phyloP scores from a whole-genome alignment of 495 filamentous ascomycete species.

The Amniculicola lignicola region DNA sequence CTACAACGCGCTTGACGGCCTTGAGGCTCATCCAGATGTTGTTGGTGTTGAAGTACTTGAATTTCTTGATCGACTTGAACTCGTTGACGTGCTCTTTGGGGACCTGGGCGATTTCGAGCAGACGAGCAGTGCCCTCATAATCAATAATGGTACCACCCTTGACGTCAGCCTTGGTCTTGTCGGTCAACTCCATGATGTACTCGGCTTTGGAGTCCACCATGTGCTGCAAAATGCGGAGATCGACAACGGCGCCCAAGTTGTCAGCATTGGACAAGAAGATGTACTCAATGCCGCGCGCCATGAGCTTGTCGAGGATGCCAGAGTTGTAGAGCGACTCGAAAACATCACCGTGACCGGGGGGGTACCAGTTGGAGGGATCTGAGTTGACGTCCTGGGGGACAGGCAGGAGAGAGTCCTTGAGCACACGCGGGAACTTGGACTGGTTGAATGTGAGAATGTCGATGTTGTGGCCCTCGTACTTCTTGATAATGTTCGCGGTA shows the following conservation, averaged over 20 bases:
- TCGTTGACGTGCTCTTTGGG: slow-evolving; percentile 99
- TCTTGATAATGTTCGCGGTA: slow-evolving; percentile 99
- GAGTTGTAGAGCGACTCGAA: slow-evolving; percentile 99
- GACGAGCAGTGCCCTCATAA: slow-evolving; percentile 91
- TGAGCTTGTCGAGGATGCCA: slow-evolving; percentile 92
- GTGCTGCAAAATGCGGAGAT: slow-evolving; percentile 96
- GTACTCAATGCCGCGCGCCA: slow-evolving; percentile 91
- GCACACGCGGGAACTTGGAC: slow-evolving; percentile 93
- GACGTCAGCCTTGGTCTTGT: slow-evolving; percentile 99
- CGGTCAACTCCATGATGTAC: slow-evolving; percentile 99
- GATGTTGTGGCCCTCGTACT: slow-evolving; percentile 99
- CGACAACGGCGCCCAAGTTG: slow-evolving; percentile 96
- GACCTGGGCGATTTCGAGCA: slow-evolving; percentile 99
- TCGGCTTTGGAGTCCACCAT: slow-evolving; percentile 94
- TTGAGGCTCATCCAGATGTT: slow-evolving; percentile 99
- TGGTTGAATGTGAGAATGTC: slow-evolving; percentile 99
- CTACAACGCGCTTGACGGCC: slow-evolving; percentile 97
- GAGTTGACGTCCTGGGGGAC: slow-evolving; percentile 89
- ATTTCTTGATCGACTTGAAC: slow-evolving; percentile 99
- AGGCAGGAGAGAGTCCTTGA: slow-evolving; percentile 95
- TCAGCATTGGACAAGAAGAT: slow-evolving; percentile 99
- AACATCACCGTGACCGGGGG: slow-evolving; percentile 97
- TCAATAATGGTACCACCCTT: slow-evolving; percentile 99
- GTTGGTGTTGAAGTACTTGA: slow-evolving; percentile 99
- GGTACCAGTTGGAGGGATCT: slow-evolving; percentile 95